Conservation (phyloP, 768 basidiomycete genomes). For the Tulasnella sp. region DNA sequence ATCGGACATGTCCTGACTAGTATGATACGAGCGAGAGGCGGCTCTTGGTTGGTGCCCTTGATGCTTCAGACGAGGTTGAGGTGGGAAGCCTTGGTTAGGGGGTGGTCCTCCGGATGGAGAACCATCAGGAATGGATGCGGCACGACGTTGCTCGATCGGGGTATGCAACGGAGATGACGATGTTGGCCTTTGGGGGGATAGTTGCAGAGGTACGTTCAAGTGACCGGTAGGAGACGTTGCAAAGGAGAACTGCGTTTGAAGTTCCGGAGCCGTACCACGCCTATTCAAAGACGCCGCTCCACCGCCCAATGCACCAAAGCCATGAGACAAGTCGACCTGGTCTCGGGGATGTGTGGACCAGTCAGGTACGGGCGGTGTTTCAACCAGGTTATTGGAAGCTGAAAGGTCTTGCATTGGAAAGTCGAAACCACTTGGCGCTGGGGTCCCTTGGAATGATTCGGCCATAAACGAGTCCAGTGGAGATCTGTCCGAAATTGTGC, state of each 20-base stretch:
- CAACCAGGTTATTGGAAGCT: background rate
- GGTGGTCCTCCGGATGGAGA: background rate
- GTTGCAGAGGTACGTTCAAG: background rate
- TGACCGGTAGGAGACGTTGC: background rate
- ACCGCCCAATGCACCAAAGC: background rate
- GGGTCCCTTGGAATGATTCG: background rate
- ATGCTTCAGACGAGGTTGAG: background rate
- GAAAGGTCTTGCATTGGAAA: constrained; percentile 5
- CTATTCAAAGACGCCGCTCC: background rate
- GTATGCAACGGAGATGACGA: background rate
- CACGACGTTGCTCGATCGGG: background rate
- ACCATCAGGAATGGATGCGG: background rate
- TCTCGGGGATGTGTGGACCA: constrained; percentile 8
- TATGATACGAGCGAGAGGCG: background rate
- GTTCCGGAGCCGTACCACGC: background rate
- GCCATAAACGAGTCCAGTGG: background rate
- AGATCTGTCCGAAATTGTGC: background rate
- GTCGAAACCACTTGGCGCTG: background rate
- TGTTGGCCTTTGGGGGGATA: background rate
- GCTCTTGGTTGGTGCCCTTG: background rate
- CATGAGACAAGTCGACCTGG: background rate
- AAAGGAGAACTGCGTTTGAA: background rate
- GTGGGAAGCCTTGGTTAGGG: background rate
- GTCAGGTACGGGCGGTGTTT: background rate
- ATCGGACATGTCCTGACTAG: background rate